Percentiles rank a stretch among this genome's conserved stretches.
Evolutionary conservation across 2,329 filamentous ascomycete genomes (phyloP).

Genomic region (Ceratocystiopsis brevicomis): DNA sequence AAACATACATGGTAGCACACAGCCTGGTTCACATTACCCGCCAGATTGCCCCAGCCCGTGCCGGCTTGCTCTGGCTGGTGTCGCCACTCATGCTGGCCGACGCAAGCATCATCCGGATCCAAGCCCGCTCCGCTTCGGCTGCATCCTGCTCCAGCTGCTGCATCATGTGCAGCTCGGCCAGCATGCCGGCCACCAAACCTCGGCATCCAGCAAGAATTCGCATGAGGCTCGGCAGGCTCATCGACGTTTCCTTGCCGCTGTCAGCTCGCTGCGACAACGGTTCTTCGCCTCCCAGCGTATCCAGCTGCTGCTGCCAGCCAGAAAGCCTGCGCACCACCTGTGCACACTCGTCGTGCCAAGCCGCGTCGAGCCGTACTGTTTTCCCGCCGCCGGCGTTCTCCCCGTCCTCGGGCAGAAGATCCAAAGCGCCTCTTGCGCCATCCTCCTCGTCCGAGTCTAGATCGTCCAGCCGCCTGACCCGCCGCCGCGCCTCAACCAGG

Average conservation of each 20-base stretch:
- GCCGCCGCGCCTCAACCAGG: constrained; percentile 24
- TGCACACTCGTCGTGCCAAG: constrained; percentile 40
- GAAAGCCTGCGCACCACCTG: constrained; percentile 35
- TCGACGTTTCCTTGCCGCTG: not conserved
- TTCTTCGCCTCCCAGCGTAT: not conserved
- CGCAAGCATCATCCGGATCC: constrained; percentile 36
- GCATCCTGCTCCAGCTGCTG: constrained; percentile 39
- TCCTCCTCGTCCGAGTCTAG: constrained; percentile 2
- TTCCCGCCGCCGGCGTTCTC: not conserved
- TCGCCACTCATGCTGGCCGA: constrained; percentile 14
- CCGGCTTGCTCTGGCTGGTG: constrained; percentile 13
- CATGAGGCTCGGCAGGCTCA: constrained; percentile 19
- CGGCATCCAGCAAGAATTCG: constrained; percentile 29
- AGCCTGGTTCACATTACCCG: constrained; percentile 15
- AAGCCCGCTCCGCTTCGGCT: constrained; percentile 34
- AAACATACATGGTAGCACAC: too few species aligned
- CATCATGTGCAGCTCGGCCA: constrained; percentile 44
- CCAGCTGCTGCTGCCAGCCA: constrained; percentile 9
- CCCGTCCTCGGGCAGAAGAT: constrained; percentile 6
- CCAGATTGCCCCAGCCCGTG: constrained; percentile 29
- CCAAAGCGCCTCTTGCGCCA: too few species aligned
- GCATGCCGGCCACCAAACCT: constrained; percentile 36
- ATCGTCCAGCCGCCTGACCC: not conserved
- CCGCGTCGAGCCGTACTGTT: constrained; percentile 23
- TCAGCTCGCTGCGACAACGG: constrained; percentile 3